Conservation (phyloP, 345 rosid species). For the Pugionium dolabratum region DNA sequence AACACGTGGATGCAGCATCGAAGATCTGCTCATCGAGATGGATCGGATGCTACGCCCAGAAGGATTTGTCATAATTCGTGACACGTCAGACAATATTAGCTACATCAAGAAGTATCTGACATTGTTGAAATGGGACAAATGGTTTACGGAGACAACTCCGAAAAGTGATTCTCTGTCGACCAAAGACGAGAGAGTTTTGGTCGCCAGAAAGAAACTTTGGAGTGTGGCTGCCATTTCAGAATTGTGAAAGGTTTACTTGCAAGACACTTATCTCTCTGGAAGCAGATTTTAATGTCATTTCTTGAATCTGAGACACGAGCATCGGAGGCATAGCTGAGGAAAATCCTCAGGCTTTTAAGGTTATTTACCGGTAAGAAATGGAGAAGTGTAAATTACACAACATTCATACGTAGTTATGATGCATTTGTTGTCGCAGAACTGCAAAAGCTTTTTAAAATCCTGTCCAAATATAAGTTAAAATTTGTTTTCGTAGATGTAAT, state of each 20-base stretch:
- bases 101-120: conserved; percentile 55
- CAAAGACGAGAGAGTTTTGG: conserved; percentile 69
- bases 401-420: conserved; percentile 24
- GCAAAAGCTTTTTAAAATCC: conserved; percentile 27
- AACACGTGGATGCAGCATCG: conserved; percentile 61
- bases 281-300: not conserved
- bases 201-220: conserved; percentile 80
- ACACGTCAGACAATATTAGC: conserved; percentile 59
- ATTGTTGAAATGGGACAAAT: conserved; percentile 81
- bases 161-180: conserved; percentile 65
- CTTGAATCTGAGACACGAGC: not conserved
- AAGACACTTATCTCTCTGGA: not conserved
- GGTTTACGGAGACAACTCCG: conserved; percentile 78
- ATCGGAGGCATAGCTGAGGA: conserved; percentile 25
- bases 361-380: conserved; percentile 12
- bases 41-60: conserved; percentile 87
- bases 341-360: conserved; percentile 13
- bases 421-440: conserved; percentile 32
- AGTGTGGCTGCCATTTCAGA: conserved; percentile 21
- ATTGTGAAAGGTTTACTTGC: conserved; percentile 19
- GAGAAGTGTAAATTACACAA: conserved; percentile 33
- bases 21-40: conserved; percentile 86
- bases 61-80: conserved; percentile 83
- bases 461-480: not conserved
- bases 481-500: not conserved